These are phyloP conservation scores for Aegilops tauschii DNA, from an alignment of 176 grass and related monocot genomes.

Conservation along the genomic window DNA sequence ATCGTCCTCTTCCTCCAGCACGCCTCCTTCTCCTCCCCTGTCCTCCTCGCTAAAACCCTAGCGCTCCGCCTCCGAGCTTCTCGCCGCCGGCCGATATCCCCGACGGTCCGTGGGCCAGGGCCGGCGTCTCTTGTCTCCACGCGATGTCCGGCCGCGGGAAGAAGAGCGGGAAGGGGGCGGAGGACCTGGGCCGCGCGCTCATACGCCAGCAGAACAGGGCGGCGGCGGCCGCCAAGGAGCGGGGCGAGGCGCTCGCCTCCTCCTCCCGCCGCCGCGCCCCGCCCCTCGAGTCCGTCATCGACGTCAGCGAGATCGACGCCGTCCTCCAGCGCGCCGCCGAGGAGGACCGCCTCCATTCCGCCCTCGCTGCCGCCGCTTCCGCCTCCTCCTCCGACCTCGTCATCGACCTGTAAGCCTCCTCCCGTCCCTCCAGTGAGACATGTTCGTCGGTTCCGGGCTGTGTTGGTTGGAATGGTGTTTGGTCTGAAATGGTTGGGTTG, in stretches of 20 bases:
- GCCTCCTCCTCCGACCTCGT: slow-evolving; percentile 36
- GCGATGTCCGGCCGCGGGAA: slow-evolving; percentile 39
- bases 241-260: slow-evolving; percentile 49
- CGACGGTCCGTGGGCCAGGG: background rate
- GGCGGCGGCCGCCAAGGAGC: slow-evolving; percentile 59
- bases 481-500: slow-evolving; percentile 13
- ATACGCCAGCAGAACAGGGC: slow-evolving; percentile 72
- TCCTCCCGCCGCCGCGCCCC: slow-evolving; percentile 41
- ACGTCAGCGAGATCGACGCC: slow-evolving; percentile 82
- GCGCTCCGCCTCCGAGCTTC: background rate
- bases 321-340: slow-evolving; percentile 70
- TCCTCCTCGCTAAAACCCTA: slow-evolving; percentile 34
- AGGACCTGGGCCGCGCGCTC: slow-evolving; percentile 55
- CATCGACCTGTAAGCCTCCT: slow-evolving; percentile 52
- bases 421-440: background rate
- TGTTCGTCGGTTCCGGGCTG: background rate
- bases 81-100: background rate
- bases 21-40: background rate
- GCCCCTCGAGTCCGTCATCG: slow-evolving; percentile 75
- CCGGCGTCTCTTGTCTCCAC: no score
- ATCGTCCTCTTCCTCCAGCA: background rate
- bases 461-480: background rate
- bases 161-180: slow-evolving; percentile 55
- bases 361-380: slow-evolving; percentile 31
- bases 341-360: slow-evolving; percentile 37